These are phyloP conservation scores for Salix purpurea DNA, from an alignment of 345 rosid species.

Conservation along the genomic window DNA sequence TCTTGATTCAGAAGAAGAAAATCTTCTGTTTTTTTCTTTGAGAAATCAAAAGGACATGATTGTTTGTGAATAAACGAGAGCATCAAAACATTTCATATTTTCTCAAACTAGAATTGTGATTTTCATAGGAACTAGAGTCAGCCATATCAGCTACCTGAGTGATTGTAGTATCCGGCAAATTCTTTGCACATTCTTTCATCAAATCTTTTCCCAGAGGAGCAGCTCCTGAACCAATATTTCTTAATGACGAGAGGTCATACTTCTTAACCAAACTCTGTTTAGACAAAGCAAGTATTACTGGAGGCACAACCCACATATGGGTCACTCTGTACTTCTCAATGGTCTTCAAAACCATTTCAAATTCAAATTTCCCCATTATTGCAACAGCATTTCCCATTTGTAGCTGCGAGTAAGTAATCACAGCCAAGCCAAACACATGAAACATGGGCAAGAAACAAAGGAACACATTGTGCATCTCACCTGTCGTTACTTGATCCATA, in stretches of 20 bases:
- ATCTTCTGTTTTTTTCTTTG: neutral
- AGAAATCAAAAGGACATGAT: neutral
- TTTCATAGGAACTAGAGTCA: neutral
- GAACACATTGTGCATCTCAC: neutral
- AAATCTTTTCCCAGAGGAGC: neutral
- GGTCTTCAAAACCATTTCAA: neutral
- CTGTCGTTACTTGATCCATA: neutral
- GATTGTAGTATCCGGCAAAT: neutral
- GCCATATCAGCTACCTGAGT: neutral
- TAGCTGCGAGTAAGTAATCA: neutral
- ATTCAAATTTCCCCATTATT: neutral
- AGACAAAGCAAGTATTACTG: neutral
- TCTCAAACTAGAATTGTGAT: neutral
- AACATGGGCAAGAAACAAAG: neutral
- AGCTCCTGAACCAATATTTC: neutral
- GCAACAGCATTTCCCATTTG: neutral
- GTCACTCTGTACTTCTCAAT: neutral
- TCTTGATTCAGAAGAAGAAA: conserved; percentile 24
- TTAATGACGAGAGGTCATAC: neutral
- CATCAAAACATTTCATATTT: neutral
- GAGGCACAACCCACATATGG: neutral
- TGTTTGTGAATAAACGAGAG: neutral
- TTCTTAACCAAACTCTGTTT: neutral
- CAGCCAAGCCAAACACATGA: neutral
- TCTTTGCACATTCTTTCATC: neutral